phyloP scores from a whole-genome alignment of 2,329 filamentous ascomycete species.

The Pseudovirgaria hyperparasitica region DNA sequence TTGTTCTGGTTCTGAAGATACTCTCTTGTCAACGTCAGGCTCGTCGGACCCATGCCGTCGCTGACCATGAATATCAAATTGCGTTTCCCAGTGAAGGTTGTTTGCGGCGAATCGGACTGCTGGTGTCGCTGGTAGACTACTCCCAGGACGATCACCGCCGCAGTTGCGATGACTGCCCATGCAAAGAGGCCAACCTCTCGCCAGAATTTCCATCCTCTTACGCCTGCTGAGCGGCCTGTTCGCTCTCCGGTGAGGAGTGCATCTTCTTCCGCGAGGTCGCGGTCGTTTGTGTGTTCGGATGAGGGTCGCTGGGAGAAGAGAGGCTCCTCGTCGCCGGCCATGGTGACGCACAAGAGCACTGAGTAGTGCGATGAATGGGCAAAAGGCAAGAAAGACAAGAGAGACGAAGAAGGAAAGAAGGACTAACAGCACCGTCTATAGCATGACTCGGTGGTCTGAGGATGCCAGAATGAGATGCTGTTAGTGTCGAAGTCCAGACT shows the following conservation, averaged over 20 bases:
- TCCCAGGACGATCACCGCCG: conserved; percentile 64
- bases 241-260: conserved; percentile 46
- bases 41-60: conserved; percentile 94
- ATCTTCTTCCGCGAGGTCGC: conserved; percentile 48
- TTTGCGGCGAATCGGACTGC: conserved; percentile 16
- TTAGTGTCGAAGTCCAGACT: too few species aligned
- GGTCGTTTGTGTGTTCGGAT: conserved; percentile 43
- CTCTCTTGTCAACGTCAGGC: conserved; percentile 71
- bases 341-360: too few species aligned
- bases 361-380: too few species aligned
- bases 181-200: conserved; percentile 65
- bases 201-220: conserved; percentile 44
- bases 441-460: neutral
- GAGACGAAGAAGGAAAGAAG: too few species aligned
- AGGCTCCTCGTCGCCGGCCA: conserved; percentile 34
- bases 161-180: conserved; percentile 74
- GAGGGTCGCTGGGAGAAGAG: conserved; percentile 42
- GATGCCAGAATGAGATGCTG: too few species aligned
- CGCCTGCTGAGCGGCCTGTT: conserved; percentile 14
- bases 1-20: conserved; percentile 68
- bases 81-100: conserved; percentile 50
- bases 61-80: conserved; percentile 99
- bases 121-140: conserved; percentile 61
- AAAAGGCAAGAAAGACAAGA: too few species aligned
- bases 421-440: too few species aligned